Evolutionary conservation across 2,329 filamentous ascomycete genomes (phyloP).

Genomic region (Monilinia aucupariae): DNA sequence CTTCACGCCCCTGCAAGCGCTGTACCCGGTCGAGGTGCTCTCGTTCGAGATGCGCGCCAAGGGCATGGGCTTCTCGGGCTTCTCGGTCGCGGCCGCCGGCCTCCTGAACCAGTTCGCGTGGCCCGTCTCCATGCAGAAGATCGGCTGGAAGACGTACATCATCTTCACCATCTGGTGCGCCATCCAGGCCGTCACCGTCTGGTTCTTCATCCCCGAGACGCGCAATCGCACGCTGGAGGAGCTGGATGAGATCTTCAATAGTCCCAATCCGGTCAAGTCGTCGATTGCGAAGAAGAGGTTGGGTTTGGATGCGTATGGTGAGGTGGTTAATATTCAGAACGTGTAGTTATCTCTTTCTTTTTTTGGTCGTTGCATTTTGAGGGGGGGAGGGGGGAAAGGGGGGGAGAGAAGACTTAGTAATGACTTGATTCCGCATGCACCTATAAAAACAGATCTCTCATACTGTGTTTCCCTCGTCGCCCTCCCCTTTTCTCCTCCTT

Average conservation of each 20-base stretch:
- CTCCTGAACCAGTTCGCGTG: constrained; percentile 45
- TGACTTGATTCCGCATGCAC: too few relatives aligned
- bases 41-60: constrained; percentile 51
- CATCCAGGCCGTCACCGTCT: constrained; percentile 41
- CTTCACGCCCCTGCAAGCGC: constrained; percentile 41
- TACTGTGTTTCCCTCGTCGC: too few relatives aligned
- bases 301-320: constrained; percentile 29
- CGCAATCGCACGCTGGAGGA: constrained; percentile 49
- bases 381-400: too few relatives aligned
- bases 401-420: too few relatives aligned
- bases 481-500: too few relatives aligned
- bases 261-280: constrained; percentile 42
- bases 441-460: too few relatives aligned
- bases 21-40: constrained; percentile 51
- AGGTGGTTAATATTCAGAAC: constrained; percentile 21
- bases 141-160: constrained; percentile 51
- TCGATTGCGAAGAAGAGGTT: constrained; percentile 41
- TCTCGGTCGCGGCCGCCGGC: constrained; percentile 39
- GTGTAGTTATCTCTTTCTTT: not conserved
- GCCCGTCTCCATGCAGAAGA: constrained; percentile 44
- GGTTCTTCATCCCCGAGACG: constrained; percentile 47
- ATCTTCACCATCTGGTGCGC: constrained; percentile 44
- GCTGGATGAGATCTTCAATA: constrained; percentile 46
- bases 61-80: constrained; percentile 46
- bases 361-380: too few relatives aligned